Evolutionary conservation across 164 flowering plant genomes (phyloP), one percentile per base, ranked within the genome.

Genomic region (Amborella trichopoda): DNA sequence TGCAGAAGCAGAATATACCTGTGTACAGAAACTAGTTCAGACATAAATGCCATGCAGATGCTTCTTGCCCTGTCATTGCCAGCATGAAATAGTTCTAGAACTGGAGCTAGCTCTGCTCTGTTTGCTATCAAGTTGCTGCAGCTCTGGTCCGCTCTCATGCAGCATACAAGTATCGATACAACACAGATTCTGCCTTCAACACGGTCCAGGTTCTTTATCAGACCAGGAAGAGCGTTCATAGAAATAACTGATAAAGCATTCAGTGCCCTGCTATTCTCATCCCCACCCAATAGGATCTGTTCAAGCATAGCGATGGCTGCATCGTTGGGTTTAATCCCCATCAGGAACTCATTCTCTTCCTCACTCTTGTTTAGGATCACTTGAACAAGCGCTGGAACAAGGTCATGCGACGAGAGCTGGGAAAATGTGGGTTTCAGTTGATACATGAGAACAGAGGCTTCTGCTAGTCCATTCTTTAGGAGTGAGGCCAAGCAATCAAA

Each of bases 401-500:
- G 63, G 46, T 76, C 65, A 44, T 68, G 69, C n/a, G 56, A 44
- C 44, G 64, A 75, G 27, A 83, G 66, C 53, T 71, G 76, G 36
- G 73, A 46, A 53, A 64, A 68, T 41, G 72, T 53, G 25, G 85
- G 88, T 57, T 61, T 68, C 49, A 76, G 66, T 53, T 68, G 80
- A 66, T 53, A 69, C 33, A 78, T 66, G 4, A 80, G 79, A 34
- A 78, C 71, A 38, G 66, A 66, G 44, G 94, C 83, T 66, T 80
- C 94, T n/a, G 68, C 64, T 18, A 80, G 63, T 26, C 94, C 94
- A 56, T 80, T 77, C 64, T 68, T 78, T n/a, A 83, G 62, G 25
- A 83, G 55, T 57, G 71, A 50, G 41, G 81, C 73, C 44, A 83
- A 56, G 69, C 79, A 70, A 51, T 72, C 81, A 48, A 78, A 68